phyloP scores from a whole-genome alignment of 2,329 filamentous ascomycete genomes.

The Ophiocordyceps polyrhachis-furcata region DNA sequence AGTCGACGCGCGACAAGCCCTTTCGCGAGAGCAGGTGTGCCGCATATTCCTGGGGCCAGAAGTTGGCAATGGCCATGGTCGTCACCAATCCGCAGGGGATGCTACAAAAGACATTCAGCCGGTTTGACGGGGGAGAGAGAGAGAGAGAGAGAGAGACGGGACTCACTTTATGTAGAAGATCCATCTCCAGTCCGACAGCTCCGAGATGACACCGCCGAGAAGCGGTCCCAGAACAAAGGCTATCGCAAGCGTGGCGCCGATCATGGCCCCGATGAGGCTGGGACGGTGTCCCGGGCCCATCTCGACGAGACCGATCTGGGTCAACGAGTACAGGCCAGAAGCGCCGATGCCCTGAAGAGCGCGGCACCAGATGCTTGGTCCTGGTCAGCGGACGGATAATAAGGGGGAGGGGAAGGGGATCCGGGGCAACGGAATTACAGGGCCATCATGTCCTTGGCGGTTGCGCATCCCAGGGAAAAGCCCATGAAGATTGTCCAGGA shows the following conservation, averaged over 20 bases:
- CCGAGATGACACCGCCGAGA: conserved; percentile 35
- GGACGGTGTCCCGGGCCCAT: conserved; percentile 33
- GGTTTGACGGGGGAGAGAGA: not conserved
- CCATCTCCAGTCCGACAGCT: conserved; percentile 36
- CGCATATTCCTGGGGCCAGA: conserved; percentile 22
- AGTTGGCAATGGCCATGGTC: conserved; percentile 26
- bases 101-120: conserved; percentile 14
- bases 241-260: conserved; percentile 35
- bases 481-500: conserved; percentile 36
- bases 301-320: conserved; percentile 37
- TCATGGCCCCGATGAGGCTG: conserved; percentile 32
- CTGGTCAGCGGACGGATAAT: conserved; percentile 6
- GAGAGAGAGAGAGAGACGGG: no score
- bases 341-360: conserved; percentile 42
- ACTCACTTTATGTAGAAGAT: conserved; percentile 43
- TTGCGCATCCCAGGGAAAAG: conserved; percentile 35
- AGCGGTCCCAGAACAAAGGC: conserved; percentile 40
- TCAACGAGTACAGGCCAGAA: conserved; percentile 41
- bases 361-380: conserved; percentile 36
- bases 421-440: conserved; percentile 30
- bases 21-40: conserved; percentile 18
- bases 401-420: no score
- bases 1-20: conserved; percentile 30
- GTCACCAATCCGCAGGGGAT: conserved; percentile 29
- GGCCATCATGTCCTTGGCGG: conserved; percentile 28